Evolutionary conservation across 441 rosid species (phyloP), one percentile per base, ranked within the genome.

Genomic region (Euphorbia celastroides): DNA sequence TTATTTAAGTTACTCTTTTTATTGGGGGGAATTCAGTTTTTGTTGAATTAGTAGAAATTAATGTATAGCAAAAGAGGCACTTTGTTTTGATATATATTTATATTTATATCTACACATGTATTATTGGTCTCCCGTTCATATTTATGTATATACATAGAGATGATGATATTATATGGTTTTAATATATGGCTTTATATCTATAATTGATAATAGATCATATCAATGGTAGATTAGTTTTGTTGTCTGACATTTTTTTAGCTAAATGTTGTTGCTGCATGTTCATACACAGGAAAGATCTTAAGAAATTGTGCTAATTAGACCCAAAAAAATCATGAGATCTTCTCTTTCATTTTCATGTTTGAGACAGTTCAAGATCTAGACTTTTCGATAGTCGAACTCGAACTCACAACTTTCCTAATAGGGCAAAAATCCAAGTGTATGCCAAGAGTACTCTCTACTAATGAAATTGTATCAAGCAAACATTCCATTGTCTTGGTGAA

Each of bases 21-120:
- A n/a, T n/a, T n/a, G n/a, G n/a, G n/a, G n/a, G n/a, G n/a, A n/a
- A n/a, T n/a, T 7, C 51, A 26, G 56, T 28, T 10, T 10, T 46
- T 36, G n/a, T 69, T 60, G 66, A 55, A 14, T 56, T 60, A 68
- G 60, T 77, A 78, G 73, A 80, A 70, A n/a, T n/a, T n/a, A n/a
- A 74, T 80, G 81, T 80, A 78, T 83, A 80, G 86, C 79, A 72
- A 70, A 84, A 74, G 75, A 78, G 70, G 69, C n/a, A 73, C 69
- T 64, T 25, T 73, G 72, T 77, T 74, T 74, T 77, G 71, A 70
- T 26, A 64, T 73, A 52, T 56, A 34, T 36, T 9, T 58, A 7
- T 60, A 62, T 62, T 2, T 12, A 7, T 60, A 57, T 59, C 41
- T 66, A 68, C 79, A 67, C 73, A 63, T 64, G 34, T 26, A 58